Base-by-base conservation (phyloP, 1,284 basidiomycete genomes). In the Exsudoporus floridanus region DNA sequence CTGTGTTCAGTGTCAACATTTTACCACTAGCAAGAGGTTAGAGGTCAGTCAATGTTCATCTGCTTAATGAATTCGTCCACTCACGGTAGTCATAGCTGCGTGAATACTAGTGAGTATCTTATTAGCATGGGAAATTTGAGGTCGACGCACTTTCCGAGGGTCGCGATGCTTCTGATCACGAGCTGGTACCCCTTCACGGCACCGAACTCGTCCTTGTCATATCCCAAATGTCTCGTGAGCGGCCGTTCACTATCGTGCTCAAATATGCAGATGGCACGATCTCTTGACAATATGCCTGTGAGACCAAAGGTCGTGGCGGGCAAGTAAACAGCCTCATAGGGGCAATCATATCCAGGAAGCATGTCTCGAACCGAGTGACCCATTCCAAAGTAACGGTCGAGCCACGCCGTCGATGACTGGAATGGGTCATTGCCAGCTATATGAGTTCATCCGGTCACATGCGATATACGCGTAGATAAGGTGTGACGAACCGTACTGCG, bases 331-430 rank as follows among this genome's bases (percentile, higher is more conserved):
- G 84, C 78, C 48, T 85, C 80, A 55, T 78, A 67, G 3, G 85
- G 85, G 59, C 84, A 86, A 64, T 88, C 84, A 62, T 86, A 87
- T 40, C 80, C 79, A 0, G 78, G 75, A 28, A 87, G 74, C 70
- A 86, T 73, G 46, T 82, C 77, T 21, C 80, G 75, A 9, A 82
- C 80, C 4, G 73, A 46, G n/a, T 60, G 59, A 0, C 80, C 80
- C 81, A 87, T 84, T 31, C 85, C 85, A 56, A 85, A 87, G 60
- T 77, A 79, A 7, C 83, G 72, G 59, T 87, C 86, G 9, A 86
- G 76, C 77, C 81, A 88, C 4, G 82, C 82, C 3, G 84, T 83
- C 1, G 78, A 76, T 1, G 77, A 70, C 67, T 87, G 84, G 60
- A 81, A 74, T 7, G 86, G 85, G 60, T 88, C 84, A 54, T 78